Conservation (phyloP, 2,329 filamentous ascomycete genomes). For the Tolypocladium paradoxum region DNA sequence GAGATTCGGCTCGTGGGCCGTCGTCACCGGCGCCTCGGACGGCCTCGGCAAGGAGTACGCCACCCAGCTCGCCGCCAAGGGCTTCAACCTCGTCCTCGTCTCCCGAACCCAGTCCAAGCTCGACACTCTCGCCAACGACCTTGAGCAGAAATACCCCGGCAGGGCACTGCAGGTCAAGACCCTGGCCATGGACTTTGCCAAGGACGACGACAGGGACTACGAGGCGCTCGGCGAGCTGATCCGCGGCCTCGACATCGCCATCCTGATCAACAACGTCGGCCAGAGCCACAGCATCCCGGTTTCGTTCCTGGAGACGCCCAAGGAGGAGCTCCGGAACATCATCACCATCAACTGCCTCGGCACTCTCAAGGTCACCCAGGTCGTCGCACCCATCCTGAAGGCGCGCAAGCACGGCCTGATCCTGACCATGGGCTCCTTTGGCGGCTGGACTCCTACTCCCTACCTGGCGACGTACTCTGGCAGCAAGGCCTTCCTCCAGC, state of each 20-base stretch:
- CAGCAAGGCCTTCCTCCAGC: conserved; percentile 94
- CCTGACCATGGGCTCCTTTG: conserved; percentile 95
- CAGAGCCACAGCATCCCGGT: conserved; percentile 90
- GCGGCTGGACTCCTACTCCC: conserved; percentile 82
- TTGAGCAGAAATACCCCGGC: conserved; percentile 57
- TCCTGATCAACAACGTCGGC: conserved; percentile 95
- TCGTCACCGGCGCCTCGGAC: conserved; percentile 91
- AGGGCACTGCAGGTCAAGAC: conserved; percentile 58
- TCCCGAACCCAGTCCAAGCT: conserved; percentile 95
- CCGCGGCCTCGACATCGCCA: conserved; percentile 65
- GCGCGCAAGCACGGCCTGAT: conserved; percentile 78
- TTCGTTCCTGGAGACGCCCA: conserved; percentile 68
- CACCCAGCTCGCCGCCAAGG: conserved; percentile 75
- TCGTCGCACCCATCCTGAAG: conserved; percentile 76
- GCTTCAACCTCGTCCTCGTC: conserved; percentile 90
- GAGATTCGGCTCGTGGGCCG: conserved; percentile 83
- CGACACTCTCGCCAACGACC: conserved; percentile 61
- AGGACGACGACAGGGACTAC: conserved; percentile 73
- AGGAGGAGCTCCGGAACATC: conserved; percentile 76
- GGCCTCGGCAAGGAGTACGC: conserved; percentile 96
- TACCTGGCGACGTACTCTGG: conserved; percentile 93
- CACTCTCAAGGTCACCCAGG: conserved; percentile 78
- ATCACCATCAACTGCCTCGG: conserved; percentile 91
- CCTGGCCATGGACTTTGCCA: conserved; percentile 84
- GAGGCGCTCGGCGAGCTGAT: conserved; percentile 58